Conservation (phyloP, 495 filamentous ascomycete species). For the Neurospora terricola region DNA sequence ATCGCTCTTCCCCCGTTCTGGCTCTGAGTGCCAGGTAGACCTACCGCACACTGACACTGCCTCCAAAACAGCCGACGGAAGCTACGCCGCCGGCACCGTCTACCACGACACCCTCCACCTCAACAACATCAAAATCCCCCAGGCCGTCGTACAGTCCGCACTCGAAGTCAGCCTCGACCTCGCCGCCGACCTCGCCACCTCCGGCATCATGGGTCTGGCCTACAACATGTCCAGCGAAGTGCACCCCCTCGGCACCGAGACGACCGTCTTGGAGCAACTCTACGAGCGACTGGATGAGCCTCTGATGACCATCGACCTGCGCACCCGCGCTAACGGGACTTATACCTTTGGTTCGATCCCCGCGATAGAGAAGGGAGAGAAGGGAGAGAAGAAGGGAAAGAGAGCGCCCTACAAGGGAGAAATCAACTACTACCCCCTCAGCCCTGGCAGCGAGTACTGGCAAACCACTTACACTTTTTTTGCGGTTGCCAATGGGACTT, state of each 20-base stretch:
- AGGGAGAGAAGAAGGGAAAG: not conserved
- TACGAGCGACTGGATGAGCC: slow-evolving; percentile 32
- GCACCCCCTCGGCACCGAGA: slow-evolving; percentile 32
- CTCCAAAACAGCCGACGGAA: slow-evolving; percentile 12
- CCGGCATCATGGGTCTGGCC: slow-evolving; percentile 28
- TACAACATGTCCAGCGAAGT: slow-evolving; percentile 28
- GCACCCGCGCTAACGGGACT: slow-evolving; percentile 52
- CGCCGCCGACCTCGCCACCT: slow-evolving; percentile 14
- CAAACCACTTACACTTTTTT: slow-evolving; percentile 46
- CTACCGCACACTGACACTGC: not conserved
- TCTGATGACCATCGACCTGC: slow-evolving; percentile 62
- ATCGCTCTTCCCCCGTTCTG: not conserved
- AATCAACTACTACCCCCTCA: slow-evolving; percentile 50
- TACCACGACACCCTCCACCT: slow-evolving; percentile 29
- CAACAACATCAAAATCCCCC: slow-evolving; percentile 41
- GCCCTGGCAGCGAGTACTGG: slow-evolving; percentile 55
- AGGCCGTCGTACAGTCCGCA: slow-evolving; percentile 45
- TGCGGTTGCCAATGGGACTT: slow-evolving; percentile 38
- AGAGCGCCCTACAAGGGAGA: slow-evolving; percentile 38
- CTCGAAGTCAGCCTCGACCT: slow-evolving; percentile 20
- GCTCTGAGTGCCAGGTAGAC: not conserved
- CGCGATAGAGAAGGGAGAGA: slow-evolving; percentile 24
- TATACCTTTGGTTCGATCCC: slow-evolving; percentile 68
- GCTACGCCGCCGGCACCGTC: slow-evolving; percentile 24
- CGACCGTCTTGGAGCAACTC: slow-evolving; percentile 61